Evolutionary conservation across 1,284 basidiomycete species (phyloP).

Genomic region (Microbotryum silenes-acaulis): DNA sequence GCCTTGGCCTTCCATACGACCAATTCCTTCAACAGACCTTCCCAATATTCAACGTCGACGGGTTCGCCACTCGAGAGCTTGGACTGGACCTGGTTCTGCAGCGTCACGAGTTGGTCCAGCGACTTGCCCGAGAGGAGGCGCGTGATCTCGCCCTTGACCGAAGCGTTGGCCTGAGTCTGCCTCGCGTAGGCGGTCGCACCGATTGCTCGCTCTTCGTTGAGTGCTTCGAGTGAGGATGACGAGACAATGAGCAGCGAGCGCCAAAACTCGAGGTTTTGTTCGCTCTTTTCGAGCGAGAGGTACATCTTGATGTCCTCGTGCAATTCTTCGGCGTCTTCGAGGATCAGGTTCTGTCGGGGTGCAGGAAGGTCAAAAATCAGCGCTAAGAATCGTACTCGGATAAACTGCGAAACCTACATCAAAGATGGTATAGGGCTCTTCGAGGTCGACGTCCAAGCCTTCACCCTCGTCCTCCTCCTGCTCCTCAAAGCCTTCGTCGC

Average conservation of each 20-base stretch:
- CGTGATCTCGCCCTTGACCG: conserved; percentile 72
- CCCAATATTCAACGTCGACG: conserved; percentile 97
- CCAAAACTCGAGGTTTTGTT: conserved; percentile 93
- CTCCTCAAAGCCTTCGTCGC: conserved; percentile 32
- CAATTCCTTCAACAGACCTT: conserved; percentile 77
- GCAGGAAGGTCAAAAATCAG: background rate
- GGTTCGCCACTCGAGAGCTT: conserved; percentile 89
- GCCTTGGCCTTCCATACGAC: conserved; percentile 99
- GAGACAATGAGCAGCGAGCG: conserved; percentile 98
- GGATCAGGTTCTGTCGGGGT: conserved; percentile 61
- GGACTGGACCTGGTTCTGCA: conserved; percentile 78
- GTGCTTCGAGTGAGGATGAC: conserved; percentile 77
- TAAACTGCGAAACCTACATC: conserved; percentile 53
- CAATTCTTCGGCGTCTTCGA: conserved; percentile 83
- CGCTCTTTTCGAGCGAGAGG: conserved; percentile 72
- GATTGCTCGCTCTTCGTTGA: conserved; percentile 53
- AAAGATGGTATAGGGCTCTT: conserved; percentile 95
- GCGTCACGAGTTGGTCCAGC: conserved; percentile 67
- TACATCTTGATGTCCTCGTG: conserved; percentile 92
- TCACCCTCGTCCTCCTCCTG: conserved; percentile 34
- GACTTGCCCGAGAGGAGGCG: conserved; percentile 67
- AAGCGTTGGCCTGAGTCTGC: conserved; percentile 49
- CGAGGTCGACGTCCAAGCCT: conserved; percentile 85
- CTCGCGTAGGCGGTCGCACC: conserved; percentile 43
- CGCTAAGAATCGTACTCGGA: background rate